These are phyloP conservation scores for Xanthoconium separans DNA, from an alignment of 1,284 basidiomycete species.

Conservation along the genomic window DNA sequence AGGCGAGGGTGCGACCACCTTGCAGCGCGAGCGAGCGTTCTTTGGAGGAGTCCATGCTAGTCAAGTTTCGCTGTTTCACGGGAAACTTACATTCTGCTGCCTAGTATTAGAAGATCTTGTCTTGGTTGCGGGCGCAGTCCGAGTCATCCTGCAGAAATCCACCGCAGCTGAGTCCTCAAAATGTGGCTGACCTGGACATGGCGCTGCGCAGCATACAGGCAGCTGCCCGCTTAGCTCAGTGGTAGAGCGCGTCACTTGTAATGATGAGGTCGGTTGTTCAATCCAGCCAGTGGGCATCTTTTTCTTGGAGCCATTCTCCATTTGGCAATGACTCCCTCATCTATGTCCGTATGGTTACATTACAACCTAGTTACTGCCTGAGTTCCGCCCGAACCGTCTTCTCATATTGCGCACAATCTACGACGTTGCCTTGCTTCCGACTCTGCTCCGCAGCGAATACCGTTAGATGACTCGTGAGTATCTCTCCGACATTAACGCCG, in stretches of 20 bases:
- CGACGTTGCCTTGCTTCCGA: conserved; percentile 61
- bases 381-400: conserved; percentile 41
- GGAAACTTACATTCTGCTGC: too few species aligned
- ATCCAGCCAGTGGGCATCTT: conserved; percentile 46
- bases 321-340: too few species aligned
- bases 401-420: conserved; percentile 66
- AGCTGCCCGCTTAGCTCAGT: conserved; percentile 53
- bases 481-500: conserved; percentile 65
- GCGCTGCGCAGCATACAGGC: not conserved
- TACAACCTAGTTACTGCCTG: not conserved
- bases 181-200: not conserved
- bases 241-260: conserved; percentile 61
- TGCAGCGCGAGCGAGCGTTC: conserved; percentile 43
- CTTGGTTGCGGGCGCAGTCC: not conserved
- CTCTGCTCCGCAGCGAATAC: conserved; percentile 85
- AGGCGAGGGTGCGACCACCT: conserved; percentile 50
- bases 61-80: not conserved
- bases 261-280: conserved; percentile 59
- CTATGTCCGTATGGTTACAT: conserved; percentile 1
- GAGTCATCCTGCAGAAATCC: not conserved
- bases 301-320: not conserved
- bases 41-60: conserved; percentile 15
- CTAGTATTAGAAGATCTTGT: not conserved
- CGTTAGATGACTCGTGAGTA: conserved; percentile 74
- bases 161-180: conserved; percentile 5